Conservation (phyloP, 2,329 filamentous ascomycete species). For the Gremmenia infestans region DNA sequence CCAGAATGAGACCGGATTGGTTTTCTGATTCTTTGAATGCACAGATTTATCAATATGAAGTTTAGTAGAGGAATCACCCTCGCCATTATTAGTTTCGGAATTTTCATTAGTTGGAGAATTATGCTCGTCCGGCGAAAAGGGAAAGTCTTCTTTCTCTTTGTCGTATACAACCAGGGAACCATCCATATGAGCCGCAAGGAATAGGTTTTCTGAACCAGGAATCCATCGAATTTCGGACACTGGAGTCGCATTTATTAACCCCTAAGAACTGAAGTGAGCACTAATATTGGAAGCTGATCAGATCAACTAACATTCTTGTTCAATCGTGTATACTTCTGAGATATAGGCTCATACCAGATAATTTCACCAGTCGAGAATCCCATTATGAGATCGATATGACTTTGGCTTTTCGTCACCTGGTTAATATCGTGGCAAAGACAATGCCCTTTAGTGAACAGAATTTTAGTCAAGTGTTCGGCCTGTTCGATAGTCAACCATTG, state of each 20-base stretch:
- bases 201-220: constrained; percentile 87
- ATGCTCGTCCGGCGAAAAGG: constrained; percentile 68
- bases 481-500: constrained; percentile 36
- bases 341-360: constrained; percentile 97
- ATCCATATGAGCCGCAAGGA: constrained; percentile 88
- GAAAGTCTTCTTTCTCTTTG: constrained; percentile 89
- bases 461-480: constrained; percentile 89
- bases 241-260: constrained; percentile 79
- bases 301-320: constrained; percentile 78
- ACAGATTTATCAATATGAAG: constrained; percentile 86
- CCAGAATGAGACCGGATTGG: constrained; percentile 89
- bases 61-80: constrained; percentile 34
- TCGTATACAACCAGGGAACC: constrained; percentile 91
- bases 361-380: constrained; percentile 96
- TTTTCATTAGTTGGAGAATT: constrained; percentile 27
- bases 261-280: constrained; percentile 42
- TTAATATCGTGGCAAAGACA: constrained; percentile 95
- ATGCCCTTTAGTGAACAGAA: constrained; percentile 94
- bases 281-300: background rate
- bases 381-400: constrained; percentile 87
- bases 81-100: constrained; percentile 28
- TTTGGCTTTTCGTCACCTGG: constrained; percentile 67
- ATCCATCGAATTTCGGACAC: constrained; percentile 90
- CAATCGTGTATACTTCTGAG: constrained; percentile 88
- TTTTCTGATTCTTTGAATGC: constrained; percentile 87